Evolutionary conservation across 1,284 basidiomycete genomes (phyloP).

Genomic region (Pholiota adiposa): DNA sequence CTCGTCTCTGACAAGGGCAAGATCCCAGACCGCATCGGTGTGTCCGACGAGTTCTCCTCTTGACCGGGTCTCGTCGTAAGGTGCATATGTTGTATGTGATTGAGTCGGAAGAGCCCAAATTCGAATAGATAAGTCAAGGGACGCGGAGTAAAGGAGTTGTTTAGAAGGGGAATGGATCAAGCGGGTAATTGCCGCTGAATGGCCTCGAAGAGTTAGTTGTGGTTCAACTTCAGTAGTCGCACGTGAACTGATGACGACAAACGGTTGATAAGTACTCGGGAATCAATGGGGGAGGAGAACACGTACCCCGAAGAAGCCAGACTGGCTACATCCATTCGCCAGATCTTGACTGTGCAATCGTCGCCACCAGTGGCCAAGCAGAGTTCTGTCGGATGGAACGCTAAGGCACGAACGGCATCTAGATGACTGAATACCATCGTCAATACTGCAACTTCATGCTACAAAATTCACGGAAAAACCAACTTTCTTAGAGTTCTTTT

Average conservation of each 20-base stretch:
- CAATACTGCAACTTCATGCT: constrained; percentile 18
- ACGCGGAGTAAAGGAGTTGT: constrained; percentile 86
- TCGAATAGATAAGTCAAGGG: constrained; percentile 91
- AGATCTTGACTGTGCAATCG: constrained; percentile 95
- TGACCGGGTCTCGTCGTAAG: constrained; percentile 81
- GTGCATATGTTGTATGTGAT: constrained; percentile 83
- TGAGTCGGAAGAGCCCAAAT: constrained; percentile 84
- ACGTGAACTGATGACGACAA: constrained; percentile 48
- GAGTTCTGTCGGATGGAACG: constrained; percentile 85
- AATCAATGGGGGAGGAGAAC: constrained; percentile 19
- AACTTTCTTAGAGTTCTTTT: constrained; percentile 87
- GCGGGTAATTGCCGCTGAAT: constrained; percentile 91
- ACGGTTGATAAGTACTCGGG: constrained; percentile 15
- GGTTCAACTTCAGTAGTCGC: constrained; percentile 85
- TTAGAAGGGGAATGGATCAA: constrained; percentile 83
- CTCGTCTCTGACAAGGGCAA: constrained; percentile 79
- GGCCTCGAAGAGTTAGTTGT: constrained; percentile 90
- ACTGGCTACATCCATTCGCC: constrained; percentile 81
- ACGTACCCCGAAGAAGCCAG: constrained; percentile 76
- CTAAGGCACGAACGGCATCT: constrained; percentile 89
- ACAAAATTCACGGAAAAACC: constrained; percentile 39
- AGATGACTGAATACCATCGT: constrained; percentile 69
- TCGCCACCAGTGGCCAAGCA: constrained; percentile 91
- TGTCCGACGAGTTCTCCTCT: constrained; percentile 88
- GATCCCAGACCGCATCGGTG: constrained; percentile 95